Conservation (phyloP, 1,139 yeast species). For the Geotrichum macrosporum region DNA sequence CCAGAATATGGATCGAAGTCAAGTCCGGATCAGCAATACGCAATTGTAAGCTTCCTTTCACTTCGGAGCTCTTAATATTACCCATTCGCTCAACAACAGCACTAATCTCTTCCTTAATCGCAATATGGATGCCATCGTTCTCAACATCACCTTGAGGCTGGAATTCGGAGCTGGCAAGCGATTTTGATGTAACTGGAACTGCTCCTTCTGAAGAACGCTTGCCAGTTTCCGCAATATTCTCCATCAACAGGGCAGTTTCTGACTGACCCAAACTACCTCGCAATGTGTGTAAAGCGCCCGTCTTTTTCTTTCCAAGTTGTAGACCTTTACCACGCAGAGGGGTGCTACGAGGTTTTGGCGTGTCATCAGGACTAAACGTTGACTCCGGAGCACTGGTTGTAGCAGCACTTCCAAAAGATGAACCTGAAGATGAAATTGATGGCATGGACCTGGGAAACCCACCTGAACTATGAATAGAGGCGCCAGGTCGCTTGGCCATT, state of each 20-base stretch:
- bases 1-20: slow-evolving; percentile 59
- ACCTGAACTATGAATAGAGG: background rate
- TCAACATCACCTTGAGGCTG: slow-evolving; percentile 22
- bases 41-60: slow-evolving; percentile 86
- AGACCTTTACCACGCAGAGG: slow-evolving; percentile 66
- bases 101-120: slow-evolving; percentile 69
- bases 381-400: slow-evolving; percentile 27
- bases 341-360: slow-evolving; percentile 24
- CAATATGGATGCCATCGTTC: slow-evolving; percentile 75
- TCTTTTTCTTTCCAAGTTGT: slow-evolving; percentile 69
- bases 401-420: slow-evolving; percentile 14
- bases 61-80: slow-evolving; percentile 63
- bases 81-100: slow-evolving; percentile 87
- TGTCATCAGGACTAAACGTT: slow-evolving; percentile 26
- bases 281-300: slow-evolving; percentile 41
- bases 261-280: slow-evolving; percentile 37
- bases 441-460: background rate
- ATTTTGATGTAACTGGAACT: slow-evolving; percentile 7
- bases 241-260: slow-evolving; percentile 35
- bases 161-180: slow-evolving; percentile 22
- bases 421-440: background rate
- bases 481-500: slow-evolving; percentile 2
- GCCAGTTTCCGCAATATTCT: slow-evolving; percentile 22
- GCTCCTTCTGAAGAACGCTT: background rate
- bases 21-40: slow-evolving; percentile 71